A percentile compares a stretch with the other conserved stretches of the same genome.
Conservation (phyloP, 2,329 filamentous ascomycete genomes). For the Xylaria hypoxylon region DNA sequence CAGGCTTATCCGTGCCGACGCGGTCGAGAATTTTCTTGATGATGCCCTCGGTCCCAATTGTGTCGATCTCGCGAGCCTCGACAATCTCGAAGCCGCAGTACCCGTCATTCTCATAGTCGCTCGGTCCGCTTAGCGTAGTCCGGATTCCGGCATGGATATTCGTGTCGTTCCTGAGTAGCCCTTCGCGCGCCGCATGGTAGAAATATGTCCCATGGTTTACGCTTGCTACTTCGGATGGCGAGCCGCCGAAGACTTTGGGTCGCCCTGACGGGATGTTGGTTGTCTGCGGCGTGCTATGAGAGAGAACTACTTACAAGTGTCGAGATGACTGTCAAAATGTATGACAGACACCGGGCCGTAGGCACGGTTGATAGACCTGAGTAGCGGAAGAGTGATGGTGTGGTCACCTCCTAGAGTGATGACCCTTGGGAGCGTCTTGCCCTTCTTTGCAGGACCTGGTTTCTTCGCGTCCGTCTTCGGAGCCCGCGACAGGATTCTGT, state of each 20-base stretch:
- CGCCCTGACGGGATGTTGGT: slow-evolving; percentile 67
- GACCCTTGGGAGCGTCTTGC: slow-evolving; percentile 80
- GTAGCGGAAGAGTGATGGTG: slow-evolving; percentile 70
- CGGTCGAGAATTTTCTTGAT: slow-evolving; percentile 81
- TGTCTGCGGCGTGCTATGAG: background rate
- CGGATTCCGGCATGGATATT: slow-evolving; percentile 91
- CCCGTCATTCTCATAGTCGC: slow-evolving; percentile 86
- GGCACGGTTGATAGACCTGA: slow-evolving; percentile 69
- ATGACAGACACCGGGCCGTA: slow-evolving; percentile 72
- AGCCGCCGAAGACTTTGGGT: slow-evolving; percentile 88
- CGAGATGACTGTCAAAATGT: slow-evolving; percentile 73
- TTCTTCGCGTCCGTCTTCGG: slow-evolving; percentile 77
- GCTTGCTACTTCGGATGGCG: slow-evolving; percentile 77
- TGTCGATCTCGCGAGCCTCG: slow-evolving; percentile 71
- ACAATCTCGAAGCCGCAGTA: slow-evolving; percentile 88
- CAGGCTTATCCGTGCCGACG: slow-evolving; percentile 78
- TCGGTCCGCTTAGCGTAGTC: slow-evolving; percentile 81
- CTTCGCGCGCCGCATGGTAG: slow-evolving; percentile 83
- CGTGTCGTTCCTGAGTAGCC: slow-evolving; percentile 81
- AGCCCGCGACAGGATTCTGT: slow-evolving; percentile 75
- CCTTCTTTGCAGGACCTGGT: slow-evolving; percentile 75
- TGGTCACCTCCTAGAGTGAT: slow-evolving; percentile 80
- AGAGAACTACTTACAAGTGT: slow-evolving; percentile 69
- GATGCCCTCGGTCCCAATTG: slow-evolving; percentile 73
- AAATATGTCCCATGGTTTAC: slow-evolving; percentile 94